Conservation (phyloP, 805 yeast species). For the Candida namnaoensis region DNA sequence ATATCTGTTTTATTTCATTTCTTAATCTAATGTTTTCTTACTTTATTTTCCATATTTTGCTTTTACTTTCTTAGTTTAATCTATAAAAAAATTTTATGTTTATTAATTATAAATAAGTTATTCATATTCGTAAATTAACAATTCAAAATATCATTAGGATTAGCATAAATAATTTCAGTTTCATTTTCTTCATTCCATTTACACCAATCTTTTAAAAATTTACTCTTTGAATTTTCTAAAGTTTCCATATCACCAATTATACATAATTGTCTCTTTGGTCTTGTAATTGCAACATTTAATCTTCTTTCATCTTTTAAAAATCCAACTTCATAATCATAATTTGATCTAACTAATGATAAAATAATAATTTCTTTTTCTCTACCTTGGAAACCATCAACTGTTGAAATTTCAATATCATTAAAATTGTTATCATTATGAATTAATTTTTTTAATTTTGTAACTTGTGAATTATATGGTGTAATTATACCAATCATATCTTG, state of each 20-base stretch:
- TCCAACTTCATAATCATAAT: conserved; percentile 64
- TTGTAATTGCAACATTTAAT: conserved; percentile 87
- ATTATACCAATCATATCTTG: conserved; percentile 69
- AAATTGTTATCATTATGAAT: conserved; percentile 23
- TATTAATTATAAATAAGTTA: too few relatives aligned
- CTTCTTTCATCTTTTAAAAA: conserved; percentile 74
- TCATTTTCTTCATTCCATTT: conserved; percentile 52
- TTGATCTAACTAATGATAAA: conserved; percentile 75
- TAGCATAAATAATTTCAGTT: conserved; percentile 63
- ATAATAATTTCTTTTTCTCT: conserved; percentile 86
- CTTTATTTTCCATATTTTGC: too few relatives aligned
- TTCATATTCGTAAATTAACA: neutral
- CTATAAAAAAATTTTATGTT: too few relatives aligned
- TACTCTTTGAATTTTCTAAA: conserved; percentile 29
- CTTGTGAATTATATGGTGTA: conserved; percentile 89
- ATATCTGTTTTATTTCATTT: too few relatives aligned
- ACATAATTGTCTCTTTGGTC: conserved; percentile 80
- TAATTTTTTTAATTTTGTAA: conserved; percentile 42
- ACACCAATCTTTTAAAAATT: conserved; percentile 58
- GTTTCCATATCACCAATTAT: conserved; percentile 83
- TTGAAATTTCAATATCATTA: conserved; percentile 62
- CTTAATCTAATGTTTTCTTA: too few relatives aligned
- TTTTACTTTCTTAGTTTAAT: too few relatives aligned
- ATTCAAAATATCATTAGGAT: conserved; percentile 26
- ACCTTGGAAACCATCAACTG: conserved; percentile 97